Conservation (phyloP, 2,329 filamentous ascomycete species). For the Sporothrix variecibatus region DNA sequence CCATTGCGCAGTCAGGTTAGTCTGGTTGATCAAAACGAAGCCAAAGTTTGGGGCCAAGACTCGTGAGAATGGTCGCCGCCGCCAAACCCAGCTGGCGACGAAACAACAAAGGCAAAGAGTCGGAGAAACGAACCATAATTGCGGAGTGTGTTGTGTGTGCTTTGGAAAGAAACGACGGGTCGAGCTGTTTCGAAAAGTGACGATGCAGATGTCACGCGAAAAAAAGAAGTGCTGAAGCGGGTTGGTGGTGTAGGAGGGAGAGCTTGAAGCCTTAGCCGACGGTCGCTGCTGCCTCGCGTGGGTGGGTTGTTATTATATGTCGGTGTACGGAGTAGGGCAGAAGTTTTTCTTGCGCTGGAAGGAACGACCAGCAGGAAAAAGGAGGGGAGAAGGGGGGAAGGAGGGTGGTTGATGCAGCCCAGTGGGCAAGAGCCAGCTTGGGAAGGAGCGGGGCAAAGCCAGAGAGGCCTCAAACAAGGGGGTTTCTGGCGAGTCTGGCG, state of each 20-base stretch:
- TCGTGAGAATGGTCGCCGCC: background rate
- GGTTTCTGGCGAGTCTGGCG: background rate
- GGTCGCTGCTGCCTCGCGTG: slow-evolving; percentile 21
- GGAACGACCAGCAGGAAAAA: slow-evolving; percentile 21
- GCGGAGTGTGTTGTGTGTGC: background rate
- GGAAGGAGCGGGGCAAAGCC: slow-evolving; percentile 21
- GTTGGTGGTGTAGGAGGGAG: slow-evolving; percentile 21
- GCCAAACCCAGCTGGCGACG: background rate
- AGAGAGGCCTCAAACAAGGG: slow-evolving; percentile 12
- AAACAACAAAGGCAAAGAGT: background rate
- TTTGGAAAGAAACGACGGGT: background rate
- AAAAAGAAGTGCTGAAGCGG: slow-evolving; percentile 11
- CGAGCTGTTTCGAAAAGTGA: background rate
- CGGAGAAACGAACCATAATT: slow-evolving; percentile 29
- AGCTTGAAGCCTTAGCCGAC: slow-evolving; percentile 25
- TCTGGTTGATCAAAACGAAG: slow-evolving; percentile 14
- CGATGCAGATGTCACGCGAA: slow-evolving; percentile 17
- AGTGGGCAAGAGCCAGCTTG: slow-evolving; percentile 4
- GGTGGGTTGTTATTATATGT: slow-evolving; percentile 24
- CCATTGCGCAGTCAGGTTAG: slow-evolving; percentile 22
- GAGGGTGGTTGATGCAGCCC: background rate
- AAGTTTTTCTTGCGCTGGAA: slow-evolving; percentile 19
- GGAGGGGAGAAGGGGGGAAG: slow-evolving; percentile 21
- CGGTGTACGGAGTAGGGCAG: slow-evolving; percentile 20
- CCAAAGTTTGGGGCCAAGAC: slow-evolving; percentile 17